phyloP scores from a whole-genome alignment of 805 yeast genomes.

The Saccharomycopsis lassenensis region DNA sequence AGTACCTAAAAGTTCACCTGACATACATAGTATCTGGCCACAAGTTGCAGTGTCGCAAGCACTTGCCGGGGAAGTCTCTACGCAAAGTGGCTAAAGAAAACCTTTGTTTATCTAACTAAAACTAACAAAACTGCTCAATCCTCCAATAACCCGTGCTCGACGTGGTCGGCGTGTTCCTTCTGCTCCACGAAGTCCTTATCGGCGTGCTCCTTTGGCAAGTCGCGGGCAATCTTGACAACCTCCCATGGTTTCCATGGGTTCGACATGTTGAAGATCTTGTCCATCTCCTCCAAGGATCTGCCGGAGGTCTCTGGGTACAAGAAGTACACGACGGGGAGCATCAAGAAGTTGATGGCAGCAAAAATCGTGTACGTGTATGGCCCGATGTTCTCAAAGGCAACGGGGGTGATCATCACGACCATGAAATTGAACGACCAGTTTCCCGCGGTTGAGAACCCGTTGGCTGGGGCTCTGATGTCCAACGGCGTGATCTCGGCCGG shows the following conservation, averaged over 20 bases:
- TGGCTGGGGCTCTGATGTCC: slow-evolving; percentile 38
- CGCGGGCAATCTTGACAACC: slow-evolving; percentile 28
- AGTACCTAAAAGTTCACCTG: too few relatives aligned
- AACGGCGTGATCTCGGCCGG: slow-evolving; percentile 56
- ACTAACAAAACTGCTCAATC: too few relatives aligned
- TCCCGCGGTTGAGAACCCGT: slow-evolving; percentile 41
- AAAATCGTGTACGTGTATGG: slow-evolving; percentile 59
- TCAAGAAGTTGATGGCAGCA: slow-evolving; percentile 48
- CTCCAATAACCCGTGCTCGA: neutral
- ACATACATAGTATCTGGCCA: too few relatives aligned
- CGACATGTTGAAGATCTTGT: slow-evolving; percentile 35
- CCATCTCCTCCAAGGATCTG: slow-evolving; percentile 64
- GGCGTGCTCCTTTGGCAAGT: slow-evolving; percentile 20
- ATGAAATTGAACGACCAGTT: slow-evolving; percentile 61
- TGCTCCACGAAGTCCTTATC: slow-evolving; percentile 2
- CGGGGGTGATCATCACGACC: slow-evolving; percentile 59
- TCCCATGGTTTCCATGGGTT: slow-evolving; percentile 33
- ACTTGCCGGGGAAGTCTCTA: too few relatives aligned
- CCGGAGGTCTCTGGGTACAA: slow-evolving; percentile 74
- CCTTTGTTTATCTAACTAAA: too few relatives aligned
- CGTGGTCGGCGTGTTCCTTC: slow-evolving; percentile 1
- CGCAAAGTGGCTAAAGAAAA: too few relatives aligned
- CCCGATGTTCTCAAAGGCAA: slow-evolving; percentile 34
- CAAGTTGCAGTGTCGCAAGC: too few relatives aligned
- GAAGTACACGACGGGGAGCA: slow-evolving; percentile 52